Base-by-base conservation (phyloP, 768 basidiomycete genomes). In the Termitomyces sp. region DNA sequence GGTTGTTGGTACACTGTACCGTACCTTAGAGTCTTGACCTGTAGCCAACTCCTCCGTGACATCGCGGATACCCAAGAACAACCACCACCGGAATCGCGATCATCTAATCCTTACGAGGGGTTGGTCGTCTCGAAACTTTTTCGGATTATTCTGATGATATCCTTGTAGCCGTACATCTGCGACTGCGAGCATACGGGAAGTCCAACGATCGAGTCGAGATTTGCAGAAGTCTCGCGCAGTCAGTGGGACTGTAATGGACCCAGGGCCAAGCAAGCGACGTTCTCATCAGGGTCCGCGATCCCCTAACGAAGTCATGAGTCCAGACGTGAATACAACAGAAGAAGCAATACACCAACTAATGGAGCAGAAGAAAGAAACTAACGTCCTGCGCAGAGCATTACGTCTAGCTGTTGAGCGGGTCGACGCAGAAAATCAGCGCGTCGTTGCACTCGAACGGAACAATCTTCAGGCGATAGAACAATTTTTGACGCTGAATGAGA, bases 401-500 rank as follows among this genome's bases (percentile, higher is more conserved):
- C 67, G 70, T 43, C 69, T 69, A 8, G 72, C 75, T 9, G 60
- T 73, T 10, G 71, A 68, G 41, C 69, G 71, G 21, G 63, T 77
- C 12, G 66, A 75, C 7, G 35, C 68, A 9, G 76, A 77, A 54
- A 56, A 72, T n/a, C 62, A 66, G 35, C 69, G 75, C 27, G 73
- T 70, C 4, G 60, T 66, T 10, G 69, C 73, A 3, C 63, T 75
- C 8, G 75, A 78, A 55, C 69, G 70, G 11, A 64, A 62, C 21
- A 70, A 70, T 37, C 58, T 62, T 27, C 73, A 77, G 38, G 67
- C 69, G 6, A 61, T 70, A 9, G 67, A 72, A 41, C 69, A 68
- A 9, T 71, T 75, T 40, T 69, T 65, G 16, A 41, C 68, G 12
- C 60, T 80, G 27, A 75, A 74, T 42, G 75, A 75, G 44, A 71